Evolutionary conservation across 179 eudicot genomes (phyloP), one percentile per base, ranked within the genome.

Genomic region (Corrigiola litoralis): DNA sequence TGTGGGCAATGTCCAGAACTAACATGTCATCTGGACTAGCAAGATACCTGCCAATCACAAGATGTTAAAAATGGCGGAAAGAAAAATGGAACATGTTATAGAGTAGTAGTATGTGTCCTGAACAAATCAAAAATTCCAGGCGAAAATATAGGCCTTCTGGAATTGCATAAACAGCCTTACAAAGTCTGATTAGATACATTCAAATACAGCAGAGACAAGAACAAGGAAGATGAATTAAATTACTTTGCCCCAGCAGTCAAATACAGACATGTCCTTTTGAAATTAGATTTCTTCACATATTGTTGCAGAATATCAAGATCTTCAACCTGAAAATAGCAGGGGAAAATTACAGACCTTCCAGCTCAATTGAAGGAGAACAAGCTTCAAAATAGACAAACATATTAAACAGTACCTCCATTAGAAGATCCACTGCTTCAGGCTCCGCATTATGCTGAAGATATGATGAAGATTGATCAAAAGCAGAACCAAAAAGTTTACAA

Each of bases 351-450:
- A 23, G 34, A n/a, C 29, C 37, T 58, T 13, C 51, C 70, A 51
- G 65, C 52, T 31, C 69, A 53, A 37, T 28, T 34, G 33, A 34
- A 45, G 38, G 20, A 2, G 23, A 16, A 61, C 51, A 61, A 2
- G 14, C 1, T 23, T n/a, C 29, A 2, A 11, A 25, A 61, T 20
- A 12, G 16, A 17, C 31, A 48, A 60, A 24, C 49, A 55, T 40
- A 58, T 41, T 9, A 58, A 46, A 16, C 17, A 66, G 25, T 87
- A 94, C 99, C 97, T 91, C 97, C 92, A 88, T 95, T 14, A 95
- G 76, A 77, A 95, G 88, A 91, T 95, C 97, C 11, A 88, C 96
- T 37, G 99, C 99, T 82, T 95, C 99, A 57, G 90, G 95, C 75
- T 95, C 99, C n/a, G 97, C 99, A 82, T 95, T 95, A 76, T 95